phyloP scores from a whole-genome alignment of 306 rosid species.

The Cucumis melo region DNA sequence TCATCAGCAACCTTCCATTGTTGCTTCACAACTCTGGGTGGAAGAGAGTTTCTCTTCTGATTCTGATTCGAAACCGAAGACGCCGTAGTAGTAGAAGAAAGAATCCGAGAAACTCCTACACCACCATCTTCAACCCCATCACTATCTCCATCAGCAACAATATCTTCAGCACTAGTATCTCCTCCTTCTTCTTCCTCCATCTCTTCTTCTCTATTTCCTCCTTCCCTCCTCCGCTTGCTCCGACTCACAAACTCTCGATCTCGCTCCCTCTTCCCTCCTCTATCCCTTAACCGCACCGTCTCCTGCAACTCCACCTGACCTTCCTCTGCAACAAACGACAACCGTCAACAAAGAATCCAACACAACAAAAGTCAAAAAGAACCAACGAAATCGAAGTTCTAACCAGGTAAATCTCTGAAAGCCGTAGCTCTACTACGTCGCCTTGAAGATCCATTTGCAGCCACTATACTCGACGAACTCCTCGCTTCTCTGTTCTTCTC shows the following conservation, averaged over 20 bases:
- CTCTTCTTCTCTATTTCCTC: conserved; percentile 18
- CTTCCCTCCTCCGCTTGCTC: conserved; percentile 33
- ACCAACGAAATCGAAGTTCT: neutral
- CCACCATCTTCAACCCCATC: conserved; percentile 16
- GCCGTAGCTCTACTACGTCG: conserved; percentile 22
- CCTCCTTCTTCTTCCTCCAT: conserved; percentile 19
- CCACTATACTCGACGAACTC: conserved; percentile 25
- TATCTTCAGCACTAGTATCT: conserved; percentile 30
- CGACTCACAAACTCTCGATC: conserved; percentile 16
- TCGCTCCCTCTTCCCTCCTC: conserved; percentile 21
- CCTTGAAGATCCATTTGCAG: conserved; percentile 18
- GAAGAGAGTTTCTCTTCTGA: conserved; percentile 21
- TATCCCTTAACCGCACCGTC: conserved; percentile 17
- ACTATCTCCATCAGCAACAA: conserved; percentile 27
- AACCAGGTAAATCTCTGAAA: conserved; percentile 39
- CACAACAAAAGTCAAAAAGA: neutral
- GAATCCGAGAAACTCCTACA: conserved; percentile 17
- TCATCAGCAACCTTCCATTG: conserved; percentile 25
- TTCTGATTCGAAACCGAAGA: conserved; percentile 18
- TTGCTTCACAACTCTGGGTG: conserved; percentile 14
- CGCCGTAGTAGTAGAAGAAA: conserved; percentile 15
- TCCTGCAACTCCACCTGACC: conserved; percentile 24
- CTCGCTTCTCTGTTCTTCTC: conserved; percentile 47
- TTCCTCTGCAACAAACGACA: conserved; percentile 18
- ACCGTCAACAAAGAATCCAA: neutral